phyloP scores from a whole-genome alignment of 2,329 filamentous ascomycete genomes.

The Gremmenia infestans region DNA sequence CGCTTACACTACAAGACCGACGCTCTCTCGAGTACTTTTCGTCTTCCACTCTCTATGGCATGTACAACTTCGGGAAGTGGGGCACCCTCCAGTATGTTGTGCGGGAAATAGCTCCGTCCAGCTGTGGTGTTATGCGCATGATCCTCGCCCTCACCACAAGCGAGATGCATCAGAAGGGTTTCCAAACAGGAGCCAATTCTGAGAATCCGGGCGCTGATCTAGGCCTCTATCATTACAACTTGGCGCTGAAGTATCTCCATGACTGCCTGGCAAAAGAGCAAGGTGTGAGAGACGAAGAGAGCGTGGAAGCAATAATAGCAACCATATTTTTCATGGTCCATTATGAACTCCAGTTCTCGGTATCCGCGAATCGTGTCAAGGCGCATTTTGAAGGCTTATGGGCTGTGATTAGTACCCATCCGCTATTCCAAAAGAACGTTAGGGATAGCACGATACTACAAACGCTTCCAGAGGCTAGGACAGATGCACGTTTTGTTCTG shows the following conservation, averaged over 20 bases:
- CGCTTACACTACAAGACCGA: not conserved
- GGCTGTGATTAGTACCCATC: not conserved
- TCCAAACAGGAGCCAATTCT: not conserved
- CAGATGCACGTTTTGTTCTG: not conserved
- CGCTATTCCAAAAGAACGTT: not conserved
- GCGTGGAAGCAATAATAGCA: not conserved
- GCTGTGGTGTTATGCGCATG: not conserved
- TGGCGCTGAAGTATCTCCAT: not conserved
- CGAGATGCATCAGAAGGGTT: not conserved
- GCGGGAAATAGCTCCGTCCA: not conserved
- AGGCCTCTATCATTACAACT: not conserved
- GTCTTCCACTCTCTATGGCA: not conserved
- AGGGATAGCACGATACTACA: not conserved
- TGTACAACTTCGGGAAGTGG: not conserved
- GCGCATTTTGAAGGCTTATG: not conserved
- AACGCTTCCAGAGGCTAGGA: not conserved
- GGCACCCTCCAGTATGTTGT: not conserved
- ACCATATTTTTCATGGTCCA: not conserved
- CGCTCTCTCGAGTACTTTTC: not conserved
- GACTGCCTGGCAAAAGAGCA: not conserved
- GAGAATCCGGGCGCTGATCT: not conserved
- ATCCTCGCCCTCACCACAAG: not conserved
- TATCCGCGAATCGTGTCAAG: not conserved
- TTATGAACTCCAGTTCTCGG: not conserved
- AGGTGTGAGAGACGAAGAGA: not conserved